Base-by-base conservation (phyloP, 169 alveolate species). In the Neospora caninum region DNA sequence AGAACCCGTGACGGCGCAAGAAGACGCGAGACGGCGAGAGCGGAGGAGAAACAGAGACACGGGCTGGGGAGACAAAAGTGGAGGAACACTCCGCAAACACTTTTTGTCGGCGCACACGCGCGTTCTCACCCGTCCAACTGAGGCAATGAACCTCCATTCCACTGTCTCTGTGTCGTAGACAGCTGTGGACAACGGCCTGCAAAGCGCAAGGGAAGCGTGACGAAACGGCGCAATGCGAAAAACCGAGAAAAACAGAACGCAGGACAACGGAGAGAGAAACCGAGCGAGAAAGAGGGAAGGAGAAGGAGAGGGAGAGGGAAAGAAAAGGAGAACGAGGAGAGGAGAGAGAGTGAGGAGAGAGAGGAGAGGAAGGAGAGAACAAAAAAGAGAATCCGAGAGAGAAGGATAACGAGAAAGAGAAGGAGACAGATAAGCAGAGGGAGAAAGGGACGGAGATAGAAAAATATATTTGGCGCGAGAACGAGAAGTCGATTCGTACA, bases 81-180 rank as follows among this genome's bases (percentile, higher is more conserved):
- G 25, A 64, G 25, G 73, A 49, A 13, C 16, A 64, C 4, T 9
- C 4, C 7, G 31, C 4, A 64, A 29, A 64, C 4, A 64, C 25
- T 9, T 13, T 7, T 7, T 13, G 58, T 13, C 13, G 4, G 4
- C 58, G 58, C 58, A 4, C 7, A 69, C 73, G 27, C 41, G 41
- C 20, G 41, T 0, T 18, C 93, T 9, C 34, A 91, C 94, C 78
- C 94, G 7, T 34, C 87, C 82, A 20, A 91, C 45, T 41, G 94
- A 64, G 25, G 89, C 38, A 38, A 98, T 96, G 88, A 97, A 96
- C 49, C 97, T 95, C 99, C 99, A 98, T 93, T 98, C 99, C 45
- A 98, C 97, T 0, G 98, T 97, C 95, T 98, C 99, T 64, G 99
- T 98, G 94, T 99, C 99, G 94, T 98, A 98, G 86, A 98, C 97